phyloP scores from a whole-genome alignment of 139 green algal species.

The Chlorella sp. region DNA sequence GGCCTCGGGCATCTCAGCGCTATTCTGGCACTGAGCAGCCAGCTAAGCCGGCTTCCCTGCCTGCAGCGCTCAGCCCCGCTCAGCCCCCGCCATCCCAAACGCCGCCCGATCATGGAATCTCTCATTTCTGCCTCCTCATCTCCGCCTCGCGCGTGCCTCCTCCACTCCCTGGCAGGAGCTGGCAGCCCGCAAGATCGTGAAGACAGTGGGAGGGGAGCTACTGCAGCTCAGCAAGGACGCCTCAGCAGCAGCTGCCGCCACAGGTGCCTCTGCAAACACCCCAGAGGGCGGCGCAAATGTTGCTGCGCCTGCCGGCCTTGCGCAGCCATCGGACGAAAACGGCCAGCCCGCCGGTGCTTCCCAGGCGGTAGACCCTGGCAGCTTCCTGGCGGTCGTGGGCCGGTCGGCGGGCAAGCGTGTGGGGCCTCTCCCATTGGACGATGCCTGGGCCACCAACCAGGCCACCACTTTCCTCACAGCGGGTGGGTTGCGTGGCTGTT shows the following conservation, averaged over 20 bases:
- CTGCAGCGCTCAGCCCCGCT: too few relatives aligned
- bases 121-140: too few relatives aligned
- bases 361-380: neutral
- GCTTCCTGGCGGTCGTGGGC: neutral
- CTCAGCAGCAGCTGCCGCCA: neutral
- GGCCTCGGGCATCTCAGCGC: too few relatives aligned
- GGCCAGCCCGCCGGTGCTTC: neutral
- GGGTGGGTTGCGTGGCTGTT: neutral
- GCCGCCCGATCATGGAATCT: too few relatives aligned
- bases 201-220: neutral
- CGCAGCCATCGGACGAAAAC: neutral
- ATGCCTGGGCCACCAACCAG: slow-evolving; percentile 14
- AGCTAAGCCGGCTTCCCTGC: too few relatives aligned
- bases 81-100: too few relatives aligned
- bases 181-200: neutral
- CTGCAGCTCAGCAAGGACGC: neutral
- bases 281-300: too few relatives aligned
- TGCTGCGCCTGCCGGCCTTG: neutral
- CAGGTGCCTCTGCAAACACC: neutral
- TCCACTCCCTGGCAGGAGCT: neutral
- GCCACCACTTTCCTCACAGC: neutral
- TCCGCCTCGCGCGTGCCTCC: too few relatives aligned
- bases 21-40: too few relatives aligned
- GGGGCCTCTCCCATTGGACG: neutral
- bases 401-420: neutral